Base-by-base conservation (phyloP, 768 basidiomycete species). In the Leccinum uliginosum region DNA sequence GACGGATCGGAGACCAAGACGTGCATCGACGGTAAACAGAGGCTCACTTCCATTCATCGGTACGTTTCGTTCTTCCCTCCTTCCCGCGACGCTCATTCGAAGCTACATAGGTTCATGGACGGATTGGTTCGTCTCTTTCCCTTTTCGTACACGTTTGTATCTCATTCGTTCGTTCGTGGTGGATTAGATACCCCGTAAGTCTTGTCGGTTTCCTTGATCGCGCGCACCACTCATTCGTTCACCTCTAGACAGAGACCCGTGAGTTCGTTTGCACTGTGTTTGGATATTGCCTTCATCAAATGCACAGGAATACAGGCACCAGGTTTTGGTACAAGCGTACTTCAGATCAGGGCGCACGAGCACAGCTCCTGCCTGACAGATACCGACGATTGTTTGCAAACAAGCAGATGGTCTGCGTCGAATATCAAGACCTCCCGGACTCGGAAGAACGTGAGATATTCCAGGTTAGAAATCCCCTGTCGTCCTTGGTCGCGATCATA, bases 21-120 rank as follows among this genome's bases (percentile, higher is more conserved):
- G 1, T 89, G 87, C 62, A 87, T 89, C 8, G 89, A 91, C 62
- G 91, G 91, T 17, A 93, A 93, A 65, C 91, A 93, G 66, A 74
- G 91, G 24, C 67, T 91, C 48, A 91, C 88, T 0, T 89, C 87
- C 0, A 85, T 93, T 48, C 77, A 83, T 47, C 75, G 80, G 87
- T 87, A 61, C 15, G 83, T 71, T 9, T 10, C 14, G 4, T 15
- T 32, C 27, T 12, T n/a, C 0, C 29, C 6, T n/a, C 1, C 7
- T 23, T 10, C 23, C 14, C 1, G 34, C 2, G 44, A 17, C 50
- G 55, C 54, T 64, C 26, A 56, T 30, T 38, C 30, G 15, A 10
- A 38, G 9, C 17, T 21, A 38, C 40, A 9, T 59, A 86, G 83
- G 51, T 90, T 89, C 63, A 82, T 91, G 77, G 78, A 82, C 59